phyloP scores from a whole-genome alignment of 2,329 filamentous ascomycete species.

The Aspergillus hortae region DNA sequence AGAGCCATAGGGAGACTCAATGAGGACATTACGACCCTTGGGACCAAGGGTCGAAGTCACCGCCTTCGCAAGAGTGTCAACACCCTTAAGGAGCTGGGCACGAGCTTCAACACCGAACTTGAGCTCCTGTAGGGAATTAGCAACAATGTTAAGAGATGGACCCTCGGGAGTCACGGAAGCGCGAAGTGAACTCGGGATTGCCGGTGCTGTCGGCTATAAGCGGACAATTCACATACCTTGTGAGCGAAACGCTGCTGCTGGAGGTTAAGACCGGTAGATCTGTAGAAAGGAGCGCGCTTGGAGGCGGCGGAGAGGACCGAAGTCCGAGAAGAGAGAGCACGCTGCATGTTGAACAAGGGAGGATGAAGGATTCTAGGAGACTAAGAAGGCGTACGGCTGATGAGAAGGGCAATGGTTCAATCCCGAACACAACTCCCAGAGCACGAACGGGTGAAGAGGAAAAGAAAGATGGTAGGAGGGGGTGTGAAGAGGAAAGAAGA shows the following conservation, averaged over 20 bases:
- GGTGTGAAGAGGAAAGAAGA: conserved; percentile 24
- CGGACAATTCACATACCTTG: conserved; percentile 64
- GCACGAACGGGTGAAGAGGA: conserved; percentile 28
- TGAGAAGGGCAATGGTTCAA: conserved; percentile 20
- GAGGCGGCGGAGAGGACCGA: conserved; percentile 67
- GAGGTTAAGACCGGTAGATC: conserved; percentile 63
- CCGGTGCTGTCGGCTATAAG: not conserved
- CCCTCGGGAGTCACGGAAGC: conserved; percentile 21
- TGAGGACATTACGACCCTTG: conserved; percentile 97
- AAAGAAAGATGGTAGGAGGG: conserved; percentile 22
- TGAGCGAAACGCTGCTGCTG: conserved; percentile 96
- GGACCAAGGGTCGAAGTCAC: conserved; percentile 94
- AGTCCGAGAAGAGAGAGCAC: conserved; percentile 82
- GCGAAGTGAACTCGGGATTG: not conserved
- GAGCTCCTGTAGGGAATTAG: conserved; percentile 64
- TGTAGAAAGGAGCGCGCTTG: conserved; percentile 56
- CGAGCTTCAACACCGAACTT: conserved; percentile 97
- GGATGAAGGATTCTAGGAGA: conserved; percentile 16
- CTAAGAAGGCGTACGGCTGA: conserved; percentile 19
- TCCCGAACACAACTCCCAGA: conserved; percentile 34
- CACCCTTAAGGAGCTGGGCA: conserved; percentile 83
- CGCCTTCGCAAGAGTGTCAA: conserved; percentile 93
- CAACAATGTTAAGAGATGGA: conserved; percentile 17
- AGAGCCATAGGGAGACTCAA: conserved; percentile 97
- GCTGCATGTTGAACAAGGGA: conserved; percentile 72